phyloP scores from a whole-genome alignment of 371 early-diverging fungal genomes.

The Zopfochytrium polystomum region DNA sequence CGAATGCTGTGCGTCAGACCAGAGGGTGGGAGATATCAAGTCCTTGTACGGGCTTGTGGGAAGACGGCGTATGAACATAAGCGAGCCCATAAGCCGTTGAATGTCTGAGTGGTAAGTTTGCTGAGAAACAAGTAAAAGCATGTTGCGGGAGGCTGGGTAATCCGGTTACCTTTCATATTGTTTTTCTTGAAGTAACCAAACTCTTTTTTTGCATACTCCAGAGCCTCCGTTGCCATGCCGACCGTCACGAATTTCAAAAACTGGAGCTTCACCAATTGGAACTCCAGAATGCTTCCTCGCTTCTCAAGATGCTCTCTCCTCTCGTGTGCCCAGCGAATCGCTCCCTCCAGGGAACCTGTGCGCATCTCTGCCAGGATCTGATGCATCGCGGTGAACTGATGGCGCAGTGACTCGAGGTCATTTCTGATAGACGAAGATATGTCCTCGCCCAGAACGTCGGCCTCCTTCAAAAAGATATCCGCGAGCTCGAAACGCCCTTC shows the following conservation, averaged over 20 bases:
- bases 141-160: background rate
- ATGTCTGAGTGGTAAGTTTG: slow-evolving; percentile 58
- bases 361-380: slow-evolving; percentile 51
- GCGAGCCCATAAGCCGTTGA: slow-evolving; percentile 65
- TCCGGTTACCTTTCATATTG: slow-evolving; percentile 60
- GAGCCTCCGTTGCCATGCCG: slow-evolving; percentile 46
- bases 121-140: background rate
- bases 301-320: slow-evolving; percentile 58
- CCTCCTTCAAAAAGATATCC: slow-evolving; percentile 52
- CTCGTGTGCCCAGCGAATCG: slow-evolving; percentile 71
- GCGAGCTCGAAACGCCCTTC: slow-evolving; percentile 81
- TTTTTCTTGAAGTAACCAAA: slow-evolving; percentile 64
- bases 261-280: slow-evolving; percentile 73
- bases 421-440: background rate
- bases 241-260: slow-evolving; percentile 68
- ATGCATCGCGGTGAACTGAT: slow-evolving; percentile 63
- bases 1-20: slow-evolving; percentile 64
- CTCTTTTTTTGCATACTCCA: slow-evolving; percentile 68
- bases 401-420: slow-evolving; percentile 35
- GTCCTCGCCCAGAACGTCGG: background rate
- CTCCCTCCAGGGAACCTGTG: slow-evolving; percentile 49
- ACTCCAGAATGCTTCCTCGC: slow-evolving; percentile 72
- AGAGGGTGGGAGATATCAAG: slow-evolving; percentile 51
- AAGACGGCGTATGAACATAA: slow-evolving; percentile 51
- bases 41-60: slow-evolving; percentile 66